These are phyloP conservation scores for Podospora pseudocomata DNA, from an alignment of 495 filamentous ascomycete species.

Conservation along the genomic window DNA sequence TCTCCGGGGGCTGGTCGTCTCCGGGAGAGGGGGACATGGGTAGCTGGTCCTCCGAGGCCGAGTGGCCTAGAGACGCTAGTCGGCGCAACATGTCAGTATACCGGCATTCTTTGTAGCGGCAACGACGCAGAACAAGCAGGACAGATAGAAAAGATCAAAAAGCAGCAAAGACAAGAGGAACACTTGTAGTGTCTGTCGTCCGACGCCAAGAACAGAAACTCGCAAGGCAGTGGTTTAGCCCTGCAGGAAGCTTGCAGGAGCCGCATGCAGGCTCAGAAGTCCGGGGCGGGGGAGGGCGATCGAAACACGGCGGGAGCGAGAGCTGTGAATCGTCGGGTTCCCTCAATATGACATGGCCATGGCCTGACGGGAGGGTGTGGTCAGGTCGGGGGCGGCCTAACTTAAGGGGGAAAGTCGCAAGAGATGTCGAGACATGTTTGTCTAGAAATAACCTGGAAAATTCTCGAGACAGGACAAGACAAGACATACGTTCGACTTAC, in stretches of 20 bases:
- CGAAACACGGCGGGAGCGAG: constrained; percentile 8
- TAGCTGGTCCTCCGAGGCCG: constrained; percentile 38
- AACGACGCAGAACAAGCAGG: constrained; percentile 2
- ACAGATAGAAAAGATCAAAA: neutral
- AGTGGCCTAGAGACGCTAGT: constrained; percentile 44
- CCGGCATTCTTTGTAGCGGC: constrained; percentile 7
- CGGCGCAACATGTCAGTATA: constrained; percentile 45
- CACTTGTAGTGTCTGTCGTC: constrained; percentile 3
- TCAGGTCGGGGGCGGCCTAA: neutral
- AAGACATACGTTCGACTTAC: constrained; percentile 4
- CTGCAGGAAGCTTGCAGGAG: constrained; percentile 32
- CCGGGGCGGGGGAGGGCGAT: constrained; percentile 12
- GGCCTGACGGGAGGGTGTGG: neutral
- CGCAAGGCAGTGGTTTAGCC: constrained; percentile 18
- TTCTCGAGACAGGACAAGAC: constrained; percentile 2
- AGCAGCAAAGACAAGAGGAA: neutral
- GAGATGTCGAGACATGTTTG: neutral
- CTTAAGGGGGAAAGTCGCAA: neutral
- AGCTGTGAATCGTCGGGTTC: constrained; percentile 2
- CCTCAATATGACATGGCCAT: neutral
- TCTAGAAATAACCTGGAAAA: neutral
- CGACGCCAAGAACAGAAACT: constrained; percentile 18
- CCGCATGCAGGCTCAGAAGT: constrained; percentile 30
- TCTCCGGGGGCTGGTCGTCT: constrained; percentile 52
- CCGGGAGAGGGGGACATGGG: constrained; percentile 55